Percentiles rank a stretch among this genome's conserved stretches.
phyloP scores from a whole-genome alignment of 805 yeast species.

The Yamadazyma scolyti region DNA sequence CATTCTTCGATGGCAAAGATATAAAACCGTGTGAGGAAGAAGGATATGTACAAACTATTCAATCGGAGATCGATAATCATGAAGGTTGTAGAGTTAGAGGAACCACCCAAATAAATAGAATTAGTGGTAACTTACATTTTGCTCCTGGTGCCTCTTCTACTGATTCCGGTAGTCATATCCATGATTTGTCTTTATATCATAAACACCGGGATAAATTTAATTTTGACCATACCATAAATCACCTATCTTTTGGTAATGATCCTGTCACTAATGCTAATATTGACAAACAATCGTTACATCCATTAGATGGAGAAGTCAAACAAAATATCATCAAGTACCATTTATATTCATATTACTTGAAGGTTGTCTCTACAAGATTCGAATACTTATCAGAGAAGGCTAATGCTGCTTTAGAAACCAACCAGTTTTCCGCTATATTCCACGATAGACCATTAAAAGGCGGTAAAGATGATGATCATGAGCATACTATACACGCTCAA shows the following conservation, averaged over 20 bases:
- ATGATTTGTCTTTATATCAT: conserved; percentile 74
- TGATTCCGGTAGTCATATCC: conserved; percentile 62
- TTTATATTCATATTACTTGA: conserved; percentile 73
- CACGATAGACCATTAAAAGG: conserved; percentile 86
- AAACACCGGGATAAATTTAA: conserved; percentile 54
- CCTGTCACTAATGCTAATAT: conserved; percentile 24
- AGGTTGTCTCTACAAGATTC: conserved; percentile 86
- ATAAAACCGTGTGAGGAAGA: conserved; percentile 89
- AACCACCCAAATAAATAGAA: conserved; percentile 71
- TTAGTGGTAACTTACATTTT: conserved; percentile 89
- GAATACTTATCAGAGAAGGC: conserved; percentile 55
- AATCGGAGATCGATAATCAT: conserved; percentile 44
- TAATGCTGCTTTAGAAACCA: conserved; percentile 58
- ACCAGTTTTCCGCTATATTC: conserved; percentile 83
- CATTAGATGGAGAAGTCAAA: conserved; percentile 53
- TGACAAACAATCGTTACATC: conserved; percentile 47
- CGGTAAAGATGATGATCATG: conserved; percentile 89
- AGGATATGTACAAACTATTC: conserved; percentile 69
- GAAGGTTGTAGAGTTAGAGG: conserved; percentile 93
- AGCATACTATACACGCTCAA: conserved; percentile 70
- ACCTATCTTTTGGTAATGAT: conserved; percentile 78
- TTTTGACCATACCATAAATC: conserved; percentile 75
- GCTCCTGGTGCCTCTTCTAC: conserved; percentile 88
- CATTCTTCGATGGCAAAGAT: conserved; percentile 81
- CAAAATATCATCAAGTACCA: conserved; percentile 52